Conservation (phyloP, 1,284 basidiomycete genomes). For the Irpex sp. region DNA sequence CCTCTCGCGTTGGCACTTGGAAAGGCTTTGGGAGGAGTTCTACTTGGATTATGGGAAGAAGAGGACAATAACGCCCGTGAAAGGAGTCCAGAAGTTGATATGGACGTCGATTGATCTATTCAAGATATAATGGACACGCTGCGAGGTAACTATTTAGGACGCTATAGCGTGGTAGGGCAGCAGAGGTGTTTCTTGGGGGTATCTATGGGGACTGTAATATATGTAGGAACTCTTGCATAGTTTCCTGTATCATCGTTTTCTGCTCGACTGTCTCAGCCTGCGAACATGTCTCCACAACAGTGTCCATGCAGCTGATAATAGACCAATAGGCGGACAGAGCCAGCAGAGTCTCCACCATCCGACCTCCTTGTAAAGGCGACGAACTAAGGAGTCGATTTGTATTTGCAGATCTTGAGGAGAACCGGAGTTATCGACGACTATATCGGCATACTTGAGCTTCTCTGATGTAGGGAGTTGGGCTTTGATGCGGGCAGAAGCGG, state of each 20-base stretch:
- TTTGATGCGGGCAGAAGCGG: slow-evolving; percentile 69
- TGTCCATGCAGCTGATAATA: slow-evolving; percentile 35
- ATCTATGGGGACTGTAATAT: background rate
- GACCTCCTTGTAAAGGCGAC: slow-evolving; percentile 45
- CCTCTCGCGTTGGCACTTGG: slow-evolving; percentile 59
- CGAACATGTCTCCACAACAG: slow-evolving; percentile 26
- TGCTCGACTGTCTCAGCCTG: slow-evolving; percentile 10
- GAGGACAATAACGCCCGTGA: slow-evolving; percentile 27
- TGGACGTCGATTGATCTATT: slow-evolving; percentile 3
- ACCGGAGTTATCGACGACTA: slow-evolving; percentile 88
- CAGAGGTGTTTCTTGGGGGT: background rate
- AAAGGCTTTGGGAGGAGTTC: slow-evolving; percentile 45
- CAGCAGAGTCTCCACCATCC: slow-evolving; percentile 76
- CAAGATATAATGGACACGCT: background rate
- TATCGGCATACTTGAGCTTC: slow-evolving; percentile 82
- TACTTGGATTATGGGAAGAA: slow-evolving; percentile 37
- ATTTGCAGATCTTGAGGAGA: slow-evolving; percentile 59
- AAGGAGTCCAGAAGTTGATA: slow-evolving; percentile 39
- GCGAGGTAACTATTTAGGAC: background rate
- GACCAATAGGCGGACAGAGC: slow-evolving; percentile 75
- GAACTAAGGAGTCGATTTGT: slow-evolving; percentile 67
- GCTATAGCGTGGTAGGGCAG: background rate
- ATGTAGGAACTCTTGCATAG: slow-evolving; percentile 8
- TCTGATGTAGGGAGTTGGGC: slow-evolving; percentile 78
- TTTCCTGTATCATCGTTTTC: slow-evolving; percentile 1